Percentiles rank a stretch among this genome's conserved stretches.
Evolutionary conservation across 192 early-diverging fungal genomes (phyloP).

Genomic region (Endogone sp.): DNA sequence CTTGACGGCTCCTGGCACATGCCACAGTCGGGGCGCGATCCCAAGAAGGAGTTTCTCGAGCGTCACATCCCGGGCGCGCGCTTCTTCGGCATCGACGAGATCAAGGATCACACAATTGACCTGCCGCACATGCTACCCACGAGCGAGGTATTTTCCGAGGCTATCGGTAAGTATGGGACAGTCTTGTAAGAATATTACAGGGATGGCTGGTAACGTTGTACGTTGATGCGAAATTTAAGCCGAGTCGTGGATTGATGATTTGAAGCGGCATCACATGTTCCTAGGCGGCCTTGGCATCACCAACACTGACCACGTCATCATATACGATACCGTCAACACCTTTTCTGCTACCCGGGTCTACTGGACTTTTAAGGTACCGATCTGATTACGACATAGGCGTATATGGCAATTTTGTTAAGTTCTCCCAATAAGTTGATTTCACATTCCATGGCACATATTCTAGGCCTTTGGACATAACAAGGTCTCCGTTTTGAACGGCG

Average conservation of each 20-base stretch:
- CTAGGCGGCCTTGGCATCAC: constrained; percentile 71
- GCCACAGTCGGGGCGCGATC: constrained; percentile 62
- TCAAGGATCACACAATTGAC: constrained; percentile 64
- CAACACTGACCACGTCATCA: constrained; percentile 79
- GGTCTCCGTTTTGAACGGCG: constrained; percentile 87
- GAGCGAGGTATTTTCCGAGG: constrained; percentile 61
- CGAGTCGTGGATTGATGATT: too few relatives aligned
- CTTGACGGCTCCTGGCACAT: constrained; percentile 94
- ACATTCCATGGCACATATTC: background rate
- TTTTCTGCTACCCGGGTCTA: constrained; percentile 83
- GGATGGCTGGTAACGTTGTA: background rate
- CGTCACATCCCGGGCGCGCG: constrained; percentile 62
- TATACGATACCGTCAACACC: constrained; percentile 83
- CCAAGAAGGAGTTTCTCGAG: constrained; percentile 65
- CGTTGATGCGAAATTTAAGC: background rate
- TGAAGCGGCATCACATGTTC: background rate
- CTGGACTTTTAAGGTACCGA: constrained; percentile 84
- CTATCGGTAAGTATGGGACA: constrained; percentile 69
- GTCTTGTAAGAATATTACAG: constrained; percentile 9
- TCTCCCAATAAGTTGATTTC: background rate
- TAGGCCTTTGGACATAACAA: constrained; percentile 88
- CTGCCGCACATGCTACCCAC: constrained; percentile 94
- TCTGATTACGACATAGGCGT: background rate
- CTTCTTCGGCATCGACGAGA: constrained; percentile 89
- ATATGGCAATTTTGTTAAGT: constrained; percentile 2